Evolutionary conservation across 2,329 filamentous ascomycete species (phyloP), one percentile per base, ranked within the genome.

Genomic region (Nemania serpens): DNA sequence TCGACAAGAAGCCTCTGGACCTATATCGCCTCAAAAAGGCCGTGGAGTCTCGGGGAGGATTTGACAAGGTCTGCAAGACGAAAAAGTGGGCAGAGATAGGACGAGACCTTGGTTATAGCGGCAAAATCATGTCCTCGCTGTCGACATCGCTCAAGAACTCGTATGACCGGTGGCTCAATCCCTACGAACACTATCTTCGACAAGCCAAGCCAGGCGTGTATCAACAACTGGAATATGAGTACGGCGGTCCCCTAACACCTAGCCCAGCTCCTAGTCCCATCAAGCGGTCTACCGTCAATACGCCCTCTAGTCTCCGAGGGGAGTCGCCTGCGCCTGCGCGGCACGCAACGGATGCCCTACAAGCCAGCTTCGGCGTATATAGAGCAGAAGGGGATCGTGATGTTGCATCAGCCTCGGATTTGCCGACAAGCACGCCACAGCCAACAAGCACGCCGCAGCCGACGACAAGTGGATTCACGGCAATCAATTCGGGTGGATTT

Each of bases 41-140:
- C 0, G 95, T 99, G 37, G 95, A 98, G 74, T 89, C 91, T 33
- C 88, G 95, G 64, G 95, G 95, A 48, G 95, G 95, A 2, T 99
- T 99, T 70, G 93, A 97, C 57, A 91, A 91, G 72, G 95, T 99
- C 46, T 99, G 95, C 83, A 97, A 97, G 77, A 84, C 89, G 58
- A 99, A 99, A 79, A 98, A 98, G 79, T 99, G 95, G 95, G 95
- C 95, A 15, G 95, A 99, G 76, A 98, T 99, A 69, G 95, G 95
- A 36, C 88, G 95, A 71, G 95, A 98, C 74, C 80, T 99, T 49
- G 95, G 95, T 56, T 99, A 99, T 77, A 98, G 94, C 73, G 95
- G 95, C 73, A 99, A 99, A 80, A 99, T 99, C 65, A 99, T 99
- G 95, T 98, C 94, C 2, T 98, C 95, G 9, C 80, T 99, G 48